Conservation (phyloP, 495 filamentous ascomycete genomes). For the Clohesyomyces aquaticus region DNA sequence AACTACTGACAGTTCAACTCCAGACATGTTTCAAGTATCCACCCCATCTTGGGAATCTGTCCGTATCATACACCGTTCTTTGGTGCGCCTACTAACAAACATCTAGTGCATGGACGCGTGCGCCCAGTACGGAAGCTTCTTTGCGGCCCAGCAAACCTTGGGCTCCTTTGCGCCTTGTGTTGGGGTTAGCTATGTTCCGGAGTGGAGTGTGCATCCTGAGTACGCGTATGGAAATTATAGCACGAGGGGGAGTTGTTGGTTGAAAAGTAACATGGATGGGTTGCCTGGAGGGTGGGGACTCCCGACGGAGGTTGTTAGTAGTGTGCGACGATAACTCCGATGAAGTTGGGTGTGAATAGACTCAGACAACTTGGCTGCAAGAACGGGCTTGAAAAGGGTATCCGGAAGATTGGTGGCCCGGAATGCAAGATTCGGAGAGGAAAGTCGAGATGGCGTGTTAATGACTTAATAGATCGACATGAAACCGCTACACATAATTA, state of each 20-base stretch:
- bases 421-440: too few species aligned
- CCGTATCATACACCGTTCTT: too few species aligned
- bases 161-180: background rate
- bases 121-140: background rate
- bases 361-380: background rate
- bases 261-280: constrained; percentile 1
- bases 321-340: background rate
- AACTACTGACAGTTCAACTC: background rate
- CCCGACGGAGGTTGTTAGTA: background rate
- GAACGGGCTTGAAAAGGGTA: too few species aligned
- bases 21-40: constrained; percentile 3
- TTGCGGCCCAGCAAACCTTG: background rate
- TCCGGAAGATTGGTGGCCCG: too few species aligned
- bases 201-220: constrained; percentile 2
- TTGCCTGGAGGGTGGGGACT: background rate
- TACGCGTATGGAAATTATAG: background rate
- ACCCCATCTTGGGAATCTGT: background rate
- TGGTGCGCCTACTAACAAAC: too few species aligned
- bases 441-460: too few species aligned
- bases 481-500: too few species aligned
- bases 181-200: background rate
- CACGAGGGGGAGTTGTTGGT: constrained; percentile 6
- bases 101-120: constrained; percentile 4
- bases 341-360: background rate
- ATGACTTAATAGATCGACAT: too few species aligned